phyloP scores from a whole-genome alignment of 2,329 filamentous ascomycete species.

The Raffaelea arxii region DNA sequence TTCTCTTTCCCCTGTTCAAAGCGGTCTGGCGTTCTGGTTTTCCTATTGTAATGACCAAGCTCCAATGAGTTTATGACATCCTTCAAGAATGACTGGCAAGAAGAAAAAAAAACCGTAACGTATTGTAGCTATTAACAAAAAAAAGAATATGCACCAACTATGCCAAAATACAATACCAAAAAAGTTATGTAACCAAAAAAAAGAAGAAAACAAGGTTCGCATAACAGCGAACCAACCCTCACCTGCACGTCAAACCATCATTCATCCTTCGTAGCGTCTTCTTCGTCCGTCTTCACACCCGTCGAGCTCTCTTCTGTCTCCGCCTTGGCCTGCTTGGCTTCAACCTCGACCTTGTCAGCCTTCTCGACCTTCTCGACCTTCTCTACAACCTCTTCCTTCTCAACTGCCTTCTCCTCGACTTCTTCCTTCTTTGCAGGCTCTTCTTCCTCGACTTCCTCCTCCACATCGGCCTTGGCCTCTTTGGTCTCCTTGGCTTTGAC shows the following conservation, averaged over 20 bases:
- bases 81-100: too few species aligned
- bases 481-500: slow-evolving; percentile 1
- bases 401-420: slow-evolving; percentile 6
- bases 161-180: background rate
- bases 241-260: background rate
- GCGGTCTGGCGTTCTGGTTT: too few species aligned
- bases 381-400: background rate
- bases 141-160: background rate
- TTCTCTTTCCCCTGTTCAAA: background rate
- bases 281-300: background rate
- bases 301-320: background rate
- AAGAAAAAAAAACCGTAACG: too few species aligned
- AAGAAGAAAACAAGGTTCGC: background rate
- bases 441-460: slow-evolving; percentile 1
- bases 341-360: slow-evolving; percentile 4
- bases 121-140: too few species aligned
- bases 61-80: too few species aligned
- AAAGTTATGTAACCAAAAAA: background rate
- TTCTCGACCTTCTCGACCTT: background rate
- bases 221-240: background rate
- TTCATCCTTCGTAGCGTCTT: background rate
- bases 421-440: slow-evolving; percentile 13
- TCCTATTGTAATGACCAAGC: too few species aligned
- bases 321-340: slow-evolving; percentile 2
- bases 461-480: slow-evolving; percentile 2